Percentiles rank a stretch among this genome's conserved stretches.
Conservation (phyloP, 1,284 basidiomycete species). For the Cryptococcus wingfieldii region DNA sequence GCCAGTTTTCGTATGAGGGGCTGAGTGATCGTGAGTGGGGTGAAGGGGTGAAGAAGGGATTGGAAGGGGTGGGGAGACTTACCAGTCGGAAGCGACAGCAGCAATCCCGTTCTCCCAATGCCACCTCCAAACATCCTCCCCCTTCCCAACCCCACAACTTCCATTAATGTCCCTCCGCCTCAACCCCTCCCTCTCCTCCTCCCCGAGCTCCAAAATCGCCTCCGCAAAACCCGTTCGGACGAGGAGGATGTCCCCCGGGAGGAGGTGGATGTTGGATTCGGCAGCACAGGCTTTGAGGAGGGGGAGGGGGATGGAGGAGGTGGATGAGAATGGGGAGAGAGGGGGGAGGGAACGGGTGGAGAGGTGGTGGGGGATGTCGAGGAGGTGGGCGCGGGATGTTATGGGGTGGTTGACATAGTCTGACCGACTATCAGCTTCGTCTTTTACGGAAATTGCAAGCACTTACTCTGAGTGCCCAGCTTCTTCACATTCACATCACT, state of each 20-base stretch:
- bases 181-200: slow-evolving; percentile 22
- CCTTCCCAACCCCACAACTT: slow-evolving; percentile 31
- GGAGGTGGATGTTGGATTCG: slow-evolving; percentile 33
- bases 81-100: slow-evolving; percentile 48
- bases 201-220: slow-evolving; percentile 30
- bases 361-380: slow-evolving; percentile 44
- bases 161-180: slow-evolving; percentile 15
- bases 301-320: slow-evolving; percentile 31
- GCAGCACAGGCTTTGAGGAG: slow-evolving; percentile 23
- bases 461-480: slow-evolving; percentile 26
- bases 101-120: slow-evolving; percentile 52
- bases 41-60: background rate
- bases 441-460: too few relatives aligned
- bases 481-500: slow-evolving; percentile 10
- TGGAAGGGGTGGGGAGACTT: slow-evolving; percentile 10
- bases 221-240: slow-evolving; percentile 48
- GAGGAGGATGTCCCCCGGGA: slow-evolving; percentile 42
- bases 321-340: slow-evolving; percentile 32
- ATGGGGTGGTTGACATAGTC: slow-evolving; percentile 47
- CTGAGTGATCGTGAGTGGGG: slow-evolving; percentile 3
- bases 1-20: slow-evolving; percentile 35
- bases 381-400: slow-evolving; percentile 47
- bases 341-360: slow-evolving; percentile 39
- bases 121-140: slow-evolving; percentile 42
- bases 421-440: too few relatives aligned